These are phyloP conservation scores for Pulveroboletus sp. DNA, from an alignment of 768 basidiomycete genomes.

Conservation along the genomic window DNA sequence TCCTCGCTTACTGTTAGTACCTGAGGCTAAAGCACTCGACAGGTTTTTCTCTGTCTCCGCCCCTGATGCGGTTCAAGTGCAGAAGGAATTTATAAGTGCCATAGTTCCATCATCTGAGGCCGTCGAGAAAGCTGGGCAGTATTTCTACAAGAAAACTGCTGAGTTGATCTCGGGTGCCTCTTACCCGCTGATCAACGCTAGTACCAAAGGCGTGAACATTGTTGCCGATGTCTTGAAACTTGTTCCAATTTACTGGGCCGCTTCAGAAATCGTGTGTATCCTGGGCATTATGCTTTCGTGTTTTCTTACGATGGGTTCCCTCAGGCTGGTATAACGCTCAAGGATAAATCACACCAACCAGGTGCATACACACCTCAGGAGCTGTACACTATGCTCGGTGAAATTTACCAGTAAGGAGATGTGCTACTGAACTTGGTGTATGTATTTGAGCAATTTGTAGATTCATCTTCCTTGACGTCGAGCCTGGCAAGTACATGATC, in stretches of 20 bases:
- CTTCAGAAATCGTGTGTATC: conserved; percentile 57
- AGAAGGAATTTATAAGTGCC: conserved; percentile 46
- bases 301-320: background rate
- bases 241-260: conserved; percentile 67
- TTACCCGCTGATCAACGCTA: conserved; percentile 52
- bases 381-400: conserved; percentile 58
- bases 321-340: conserved; percentile 71
- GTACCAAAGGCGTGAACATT: conserved; percentile 54
- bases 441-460: conserved; percentile 33
- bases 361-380: conserved; percentile 61
- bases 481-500: conserved; percentile 53
- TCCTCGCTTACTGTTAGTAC: background rate
- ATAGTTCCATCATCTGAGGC: conserved; percentile 46
- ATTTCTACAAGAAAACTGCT: conserved; percentile 62
- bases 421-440: background rate
- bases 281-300: too few relatives aligned
- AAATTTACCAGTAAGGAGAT: conserved; percentile 60
- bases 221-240: conserved; percentile 62
- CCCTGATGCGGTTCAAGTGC: conserved; percentile 28
- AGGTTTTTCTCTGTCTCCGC: conserved; percentile 64
- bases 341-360: conserved; percentile 45
- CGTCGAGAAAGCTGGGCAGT: conserved; percentile 48
- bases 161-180: conserved; percentile 52
- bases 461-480: conserved; percentile 72
- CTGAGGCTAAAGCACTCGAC: background rate